A percentile compares a stretch with the other conserved stretches of the same genome.
Evolutionary conservation across 371 early-diverging fungal species (phyloP).

Genomic region (Mucor irregularis): DNA sequence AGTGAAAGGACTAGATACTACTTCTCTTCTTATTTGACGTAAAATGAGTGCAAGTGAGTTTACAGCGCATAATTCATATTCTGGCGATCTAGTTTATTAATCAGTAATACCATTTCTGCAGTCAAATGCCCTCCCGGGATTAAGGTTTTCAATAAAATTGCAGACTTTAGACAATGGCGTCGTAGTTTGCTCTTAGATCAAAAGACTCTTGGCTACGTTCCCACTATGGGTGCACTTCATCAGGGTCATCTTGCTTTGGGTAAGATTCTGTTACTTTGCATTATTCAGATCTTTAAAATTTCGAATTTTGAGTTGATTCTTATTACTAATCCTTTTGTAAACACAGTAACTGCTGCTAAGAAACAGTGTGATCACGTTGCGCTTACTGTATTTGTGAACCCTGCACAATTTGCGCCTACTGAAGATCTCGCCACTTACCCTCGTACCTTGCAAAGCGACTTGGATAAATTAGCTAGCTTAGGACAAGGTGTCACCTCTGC

Average conservation of each 20-base stretch:
- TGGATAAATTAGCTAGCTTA: constrained; percentile 56
- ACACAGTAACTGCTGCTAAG: constrained; percentile 60
- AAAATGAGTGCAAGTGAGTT: constrained; percentile 10
- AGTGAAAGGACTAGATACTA: no score
- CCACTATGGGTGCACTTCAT: constrained; percentile 94
- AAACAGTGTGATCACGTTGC: constrained; percentile 70
- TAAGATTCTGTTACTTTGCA: no score
- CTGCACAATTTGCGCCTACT: constrained; percentile 95
- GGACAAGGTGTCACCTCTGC: constrained; percentile 47
- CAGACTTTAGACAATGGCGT: constrained; percentile 68
- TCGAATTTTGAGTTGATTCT: background rate
- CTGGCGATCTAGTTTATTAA: background rate
- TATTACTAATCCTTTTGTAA: background rate
- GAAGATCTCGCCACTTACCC: constrained; percentile 95
- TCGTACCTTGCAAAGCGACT: constrained; percentile 76
- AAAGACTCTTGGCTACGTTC: constrained; percentile 72
- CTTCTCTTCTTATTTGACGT: background rate
- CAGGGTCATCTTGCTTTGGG: constrained; percentile 83
- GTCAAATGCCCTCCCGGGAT: constrained; percentile 50
- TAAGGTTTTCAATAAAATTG: constrained; percentile 63
- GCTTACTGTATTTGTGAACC: constrained; percentile 94
- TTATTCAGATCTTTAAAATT: no score
- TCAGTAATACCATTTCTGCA: background rate
- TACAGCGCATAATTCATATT: background rate
- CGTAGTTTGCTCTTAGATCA: constrained; percentile 45